Evolutionary conservation across 2,329 filamentous ascomycete genomes (phyloP).

Genomic region (Pyrenophora graminea): DNA sequence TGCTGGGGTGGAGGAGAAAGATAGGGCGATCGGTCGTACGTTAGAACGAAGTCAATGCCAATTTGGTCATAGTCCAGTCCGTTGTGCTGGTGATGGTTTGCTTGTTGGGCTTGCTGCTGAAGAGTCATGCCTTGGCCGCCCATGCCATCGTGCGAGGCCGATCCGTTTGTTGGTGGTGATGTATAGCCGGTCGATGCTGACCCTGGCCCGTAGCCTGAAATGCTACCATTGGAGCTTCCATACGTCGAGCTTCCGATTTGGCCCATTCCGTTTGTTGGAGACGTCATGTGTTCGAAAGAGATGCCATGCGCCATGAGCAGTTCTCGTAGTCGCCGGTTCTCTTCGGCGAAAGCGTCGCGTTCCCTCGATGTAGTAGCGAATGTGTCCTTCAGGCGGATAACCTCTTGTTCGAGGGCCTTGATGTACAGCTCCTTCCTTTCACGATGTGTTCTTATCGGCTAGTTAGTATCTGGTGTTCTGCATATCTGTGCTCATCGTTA

Average conservation of each 20-base stretch:
- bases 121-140: conserved; percentile 20
- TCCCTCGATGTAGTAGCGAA: conserved; percentile 75
- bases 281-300: conserved; percentile 54
- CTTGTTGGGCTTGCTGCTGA: conserved; percentile 28
- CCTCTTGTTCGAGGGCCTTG: conserved; percentile 88
- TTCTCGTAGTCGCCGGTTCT: conserved; percentile 76
- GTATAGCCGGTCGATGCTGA: conserved; percentile 54
- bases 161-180: conserved; percentile 47
- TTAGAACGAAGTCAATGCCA: conserved; percentile 88
- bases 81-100: conserved; percentile 38
- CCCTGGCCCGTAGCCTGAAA: conserved; percentile 62
- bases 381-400: conserved; percentile 85
- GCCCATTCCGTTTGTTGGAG: conserved; percentile 38
- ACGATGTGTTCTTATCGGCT: conserved; percentile 75
- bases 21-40: conserved; percentile 76
- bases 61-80: conserved; percentile 76
- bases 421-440: conserved; percentile 97
- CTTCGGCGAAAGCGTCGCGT: conserved; percentile 73
- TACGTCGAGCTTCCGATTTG: conserved; percentile 47
- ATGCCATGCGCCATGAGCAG: conserved; percentile 64
- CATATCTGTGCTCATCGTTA: conserved; percentile 47
- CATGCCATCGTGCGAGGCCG: conserved; percentile 36
- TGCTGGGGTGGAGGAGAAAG: conserved; percentile 49
- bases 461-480: conserved; percentile 15
- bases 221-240: conserved; percentile 58